A percentile compares a stretch with the other conserved stretches of the same genome.
Evolutionary conservation across 129 eudicot genomes (phyloP).

Genomic region (Lonicera japonica): DNA sequence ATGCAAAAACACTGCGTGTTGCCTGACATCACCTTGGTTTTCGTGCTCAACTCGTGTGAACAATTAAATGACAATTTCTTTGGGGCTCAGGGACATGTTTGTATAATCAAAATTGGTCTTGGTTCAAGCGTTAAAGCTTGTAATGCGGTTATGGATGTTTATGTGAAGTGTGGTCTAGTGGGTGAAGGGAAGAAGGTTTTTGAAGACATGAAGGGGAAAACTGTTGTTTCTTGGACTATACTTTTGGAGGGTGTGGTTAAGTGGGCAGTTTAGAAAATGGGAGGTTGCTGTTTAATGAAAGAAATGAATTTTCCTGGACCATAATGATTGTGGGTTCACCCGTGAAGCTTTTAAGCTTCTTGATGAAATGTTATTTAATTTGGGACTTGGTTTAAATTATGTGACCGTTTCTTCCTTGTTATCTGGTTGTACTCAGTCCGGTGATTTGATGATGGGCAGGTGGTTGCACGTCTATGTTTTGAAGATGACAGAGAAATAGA

Average conservation of each 20-base stretch:
- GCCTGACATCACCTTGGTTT: slow-evolving; percentile 21
- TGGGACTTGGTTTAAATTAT: slow-evolving; percentile 11
- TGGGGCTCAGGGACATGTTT: slow-evolving; percentile 22
- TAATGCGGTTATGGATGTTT: slow-evolving; percentile 32
- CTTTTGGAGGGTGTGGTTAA: slow-evolving; percentile 31
- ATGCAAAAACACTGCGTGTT: slow-evolving; percentile 13
- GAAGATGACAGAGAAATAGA: slow-evolving; percentile 8
- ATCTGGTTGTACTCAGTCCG: slow-evolving; percentile 30
- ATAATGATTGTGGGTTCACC: slow-evolving; percentile 29
- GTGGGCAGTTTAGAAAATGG: slow-evolving; percentile 30
- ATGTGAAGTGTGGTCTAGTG: slow-evolving; percentile 33
- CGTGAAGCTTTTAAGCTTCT: slow-evolving; percentile 26
- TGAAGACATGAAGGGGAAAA: slow-evolving; percentile 26
- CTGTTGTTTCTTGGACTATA: slow-evolving; percentile 41
- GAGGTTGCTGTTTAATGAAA: slow-evolving; percentile 29
- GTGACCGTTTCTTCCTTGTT: slow-evolving; percentile 26
- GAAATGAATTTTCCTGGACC: slow-evolving; percentile 37
- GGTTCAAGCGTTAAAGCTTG: slow-evolving; percentile 13
- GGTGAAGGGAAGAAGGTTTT: slow-evolving; percentile 20
- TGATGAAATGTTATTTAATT: slow-evolving; percentile 22
- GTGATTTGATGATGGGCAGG: slow-evolving; percentile 24
- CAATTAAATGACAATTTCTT: slow-evolving; percentile 5
- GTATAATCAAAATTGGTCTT: slow-evolving; percentile 26
- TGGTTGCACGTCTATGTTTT: slow-evolving; percentile 32
- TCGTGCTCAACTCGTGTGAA: slow-evolving; percentile 16